Percentiles rank a stretch among this genome's conserved stretches.
Conservation (phyloP, 306 rosid genomes). For the Malus sieversii region DNA sequence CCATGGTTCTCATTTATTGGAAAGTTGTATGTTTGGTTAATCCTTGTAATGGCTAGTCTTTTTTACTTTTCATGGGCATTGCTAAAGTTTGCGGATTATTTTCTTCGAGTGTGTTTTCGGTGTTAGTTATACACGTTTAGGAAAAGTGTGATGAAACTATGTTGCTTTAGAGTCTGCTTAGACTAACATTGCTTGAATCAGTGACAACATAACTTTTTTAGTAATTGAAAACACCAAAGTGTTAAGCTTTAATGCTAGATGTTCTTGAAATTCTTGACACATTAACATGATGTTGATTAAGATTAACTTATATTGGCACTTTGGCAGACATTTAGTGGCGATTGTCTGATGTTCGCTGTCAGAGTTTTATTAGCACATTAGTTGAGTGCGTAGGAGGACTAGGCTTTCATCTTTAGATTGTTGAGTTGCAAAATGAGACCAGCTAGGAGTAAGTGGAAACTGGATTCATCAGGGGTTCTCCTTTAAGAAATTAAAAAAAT, state of each 20-base stretch:
- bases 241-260: no score
- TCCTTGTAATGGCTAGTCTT: conserved; percentile 4
- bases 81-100: neutral
- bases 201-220: neutral
- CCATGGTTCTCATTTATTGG: neutral
- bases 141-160: neutral
- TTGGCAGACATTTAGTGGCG: neutral
- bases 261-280: no score
- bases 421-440: neutral
- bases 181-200: neutral
- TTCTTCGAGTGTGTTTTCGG: neutral
- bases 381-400: neutral
- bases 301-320: neutral
- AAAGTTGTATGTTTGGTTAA: conserved; percentile 2
- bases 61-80: neutral
- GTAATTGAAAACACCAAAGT: no score
- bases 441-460: no score
- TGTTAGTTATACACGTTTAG: neutral
- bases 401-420: neutral
- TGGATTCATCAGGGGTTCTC: no score
- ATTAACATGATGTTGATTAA: neutral
- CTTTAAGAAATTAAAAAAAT: no score
- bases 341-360: neutral
- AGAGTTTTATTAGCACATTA: neutral
- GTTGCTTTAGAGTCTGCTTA: neutral